Evolutionary conservation across 2,329 filamentous ascomycete genomes (phyloP).

Genomic region (Lizonia empirigonia): DNA sequence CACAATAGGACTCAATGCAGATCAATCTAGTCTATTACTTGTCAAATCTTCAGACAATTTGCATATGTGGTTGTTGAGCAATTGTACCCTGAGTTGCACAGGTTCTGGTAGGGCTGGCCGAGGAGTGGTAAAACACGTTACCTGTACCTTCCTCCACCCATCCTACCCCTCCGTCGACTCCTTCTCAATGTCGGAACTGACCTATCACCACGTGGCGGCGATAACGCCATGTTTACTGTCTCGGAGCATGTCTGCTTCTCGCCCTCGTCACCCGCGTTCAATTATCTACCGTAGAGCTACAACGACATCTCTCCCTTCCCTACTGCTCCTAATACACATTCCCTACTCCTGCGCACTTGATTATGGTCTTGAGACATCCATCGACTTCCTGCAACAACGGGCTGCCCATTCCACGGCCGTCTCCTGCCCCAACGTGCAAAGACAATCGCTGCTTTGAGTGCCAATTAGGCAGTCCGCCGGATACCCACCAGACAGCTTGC

Average conservation of each 20-base stretch:
- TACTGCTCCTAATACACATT: conserved; percentile 14
- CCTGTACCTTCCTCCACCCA: neutral
- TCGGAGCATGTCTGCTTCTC: neutral
- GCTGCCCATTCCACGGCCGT: conserved; percentile 9
- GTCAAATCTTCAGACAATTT: too few relatives aligned
- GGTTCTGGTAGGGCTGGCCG: too few relatives aligned
- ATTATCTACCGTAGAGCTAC: conserved; percentile 11
- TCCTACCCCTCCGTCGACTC: neutral
- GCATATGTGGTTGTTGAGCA: too few relatives aligned
- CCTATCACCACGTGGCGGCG: conserved; percentile 8
- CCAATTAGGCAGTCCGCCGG: conserved; percentile 7
- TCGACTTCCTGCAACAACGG: conserved; percentile 17
- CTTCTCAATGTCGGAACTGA: neutral
- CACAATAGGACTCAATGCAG: too few relatives aligned
- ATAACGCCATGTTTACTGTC: conserved; percentile 5
- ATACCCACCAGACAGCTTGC: conserved; percentile 16
- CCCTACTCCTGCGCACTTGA: conserved; percentile 12
- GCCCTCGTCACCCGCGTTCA: neutral
- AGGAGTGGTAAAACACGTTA: too few relatives aligned
- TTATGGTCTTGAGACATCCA: conserved; percentile 26
- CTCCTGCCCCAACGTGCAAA: conserved; percentile 13
- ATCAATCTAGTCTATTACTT: too few relatives aligned
- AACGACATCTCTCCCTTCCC: conserved; percentile 12
- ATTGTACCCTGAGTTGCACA: too few relatives aligned
- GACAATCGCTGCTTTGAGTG: conserved; percentile 21